Evolutionary conservation across 208 protist species (phyloP).

Genomic region (Wallacemonas sp.): DNA sequence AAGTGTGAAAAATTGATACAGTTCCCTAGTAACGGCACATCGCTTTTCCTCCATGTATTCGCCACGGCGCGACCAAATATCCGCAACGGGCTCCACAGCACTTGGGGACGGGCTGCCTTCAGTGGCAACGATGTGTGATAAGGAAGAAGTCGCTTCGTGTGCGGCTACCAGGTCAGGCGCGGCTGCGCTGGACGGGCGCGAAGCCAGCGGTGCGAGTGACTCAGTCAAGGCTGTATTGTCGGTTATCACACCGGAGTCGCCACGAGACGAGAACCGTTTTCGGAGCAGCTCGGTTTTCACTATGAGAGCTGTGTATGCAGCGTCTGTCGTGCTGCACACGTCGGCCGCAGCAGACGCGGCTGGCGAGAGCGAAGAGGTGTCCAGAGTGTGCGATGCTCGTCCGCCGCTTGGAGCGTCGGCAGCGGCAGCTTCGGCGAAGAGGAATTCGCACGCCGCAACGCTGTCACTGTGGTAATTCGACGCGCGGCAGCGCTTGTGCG

Average conservation of each 20-base stretch:
- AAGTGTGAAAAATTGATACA: constrained; percentile 62
- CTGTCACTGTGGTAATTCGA: too few species aligned
- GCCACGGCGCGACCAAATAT: neutral
- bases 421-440: too few species aligned
- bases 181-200: too few species aligned
- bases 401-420: too few species aligned
- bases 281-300: neutral
- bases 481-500: too few species aligned
- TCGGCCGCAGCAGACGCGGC: neutral
- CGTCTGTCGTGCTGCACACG: neutral
- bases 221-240: too few species aligned
- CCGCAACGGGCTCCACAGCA: neutral
- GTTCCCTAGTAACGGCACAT: constrained; percentile 23
- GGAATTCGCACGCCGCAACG: too few species aligned
- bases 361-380: too few species aligned
- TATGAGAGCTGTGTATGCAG: neutral
- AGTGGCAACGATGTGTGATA: neutral
- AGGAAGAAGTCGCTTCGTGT: neutral
- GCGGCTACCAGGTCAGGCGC: too few species aligned
- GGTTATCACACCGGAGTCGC: too few species aligned
- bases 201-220: too few species aligned
- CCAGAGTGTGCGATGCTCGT: too few species aligned
- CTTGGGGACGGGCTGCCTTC: neutral
- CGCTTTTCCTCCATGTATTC: constrained; percentile 1
- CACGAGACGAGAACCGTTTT: neutral